These are phyloP conservation scores for Paragyromitra xinjiangensis DNA, from an alignment of 495 filamentous ascomycete genomes.

Conservation along the genomic window DNA sequence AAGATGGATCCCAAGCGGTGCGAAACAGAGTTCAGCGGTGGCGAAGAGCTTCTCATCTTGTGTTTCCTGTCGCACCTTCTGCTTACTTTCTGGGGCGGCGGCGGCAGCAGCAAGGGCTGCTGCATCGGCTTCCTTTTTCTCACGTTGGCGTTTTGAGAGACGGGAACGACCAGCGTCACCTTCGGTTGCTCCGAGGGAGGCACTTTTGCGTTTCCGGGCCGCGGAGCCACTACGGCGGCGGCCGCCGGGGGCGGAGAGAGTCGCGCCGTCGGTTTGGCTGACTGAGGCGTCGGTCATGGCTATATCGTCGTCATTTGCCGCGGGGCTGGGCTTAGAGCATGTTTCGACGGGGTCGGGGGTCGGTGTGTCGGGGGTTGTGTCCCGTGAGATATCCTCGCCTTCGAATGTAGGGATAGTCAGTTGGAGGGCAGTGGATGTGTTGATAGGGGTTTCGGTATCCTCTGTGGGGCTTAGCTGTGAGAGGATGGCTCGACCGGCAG, in stretches of 20 bases:
- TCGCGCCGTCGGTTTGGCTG: constrained; percentile 7
- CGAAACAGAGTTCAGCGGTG: constrained; percentile 54
- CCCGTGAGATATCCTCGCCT: constrained; percentile 50
- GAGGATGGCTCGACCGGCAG: constrained; percentile 68
- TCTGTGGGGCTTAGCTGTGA: constrained; percentile 59
- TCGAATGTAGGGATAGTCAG: constrained; percentile 54
- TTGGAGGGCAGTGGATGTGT: constrained; percentile 60
- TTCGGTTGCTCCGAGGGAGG: constrained; percentile 51
- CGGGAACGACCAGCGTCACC: constrained; percentile 53
- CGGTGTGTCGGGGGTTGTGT: constrained; percentile 53
- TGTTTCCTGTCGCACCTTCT: constrained; percentile 55
- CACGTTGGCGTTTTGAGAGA: constrained; percentile 56
- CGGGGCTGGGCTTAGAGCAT: constrained; percentile 11
- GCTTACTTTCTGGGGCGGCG: constrained; percentile 52
- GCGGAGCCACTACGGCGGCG: constrained; percentile 54
- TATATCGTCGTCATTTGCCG: constrained; percentile 57
- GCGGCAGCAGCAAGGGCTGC: constrained; percentile 52
- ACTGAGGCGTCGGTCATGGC: constrained; percentile 56
- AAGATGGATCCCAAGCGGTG: constrained; percentile 50
- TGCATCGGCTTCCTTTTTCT: constrained; percentile 57
- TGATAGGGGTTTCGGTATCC: constrained; percentile 59
- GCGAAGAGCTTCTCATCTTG: constrained; percentile 57
- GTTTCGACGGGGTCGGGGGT: constrained; percentile 23
- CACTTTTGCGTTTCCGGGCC: constrained; percentile 56
- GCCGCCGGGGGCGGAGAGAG: constrained; percentile 30